These are phyloP conservation scores for Metschnikowia aberdeeniae DNA, from an alignment of 805 yeast species.

Conservation along the genomic window DNA sequence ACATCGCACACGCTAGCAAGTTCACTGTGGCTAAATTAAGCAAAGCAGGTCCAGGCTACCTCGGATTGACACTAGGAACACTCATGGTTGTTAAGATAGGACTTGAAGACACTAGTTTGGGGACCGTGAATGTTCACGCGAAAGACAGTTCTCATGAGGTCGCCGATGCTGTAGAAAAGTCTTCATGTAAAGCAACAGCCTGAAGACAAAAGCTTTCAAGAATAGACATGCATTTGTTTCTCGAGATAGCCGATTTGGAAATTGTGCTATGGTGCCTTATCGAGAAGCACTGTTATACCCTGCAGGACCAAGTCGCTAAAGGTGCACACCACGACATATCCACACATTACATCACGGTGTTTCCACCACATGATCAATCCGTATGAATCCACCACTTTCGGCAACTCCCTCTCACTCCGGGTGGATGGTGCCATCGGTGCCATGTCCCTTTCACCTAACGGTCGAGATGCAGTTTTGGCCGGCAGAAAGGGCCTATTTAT, in stretches of 20 bases:
- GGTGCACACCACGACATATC: background rate
- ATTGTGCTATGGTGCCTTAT: background rate
- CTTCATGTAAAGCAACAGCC: too few species aligned
- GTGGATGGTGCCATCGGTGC: conserved; percentile 93
- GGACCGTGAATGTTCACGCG: too few species aligned
- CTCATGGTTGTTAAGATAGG: too few species aligned
- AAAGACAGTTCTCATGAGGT: too few species aligned
- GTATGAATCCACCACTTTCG: conserved; percentile 58
- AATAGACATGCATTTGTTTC: too few species aligned
- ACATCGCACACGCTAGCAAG: background rate
- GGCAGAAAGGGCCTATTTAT: conserved; percentile 77
- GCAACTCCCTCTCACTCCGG: conserved; percentile 72
- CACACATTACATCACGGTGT: background rate
- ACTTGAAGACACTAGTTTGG: too few species aligned
- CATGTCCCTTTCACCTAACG: conserved; percentile 83
- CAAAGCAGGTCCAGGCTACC: background rate
- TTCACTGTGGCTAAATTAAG: background rate
- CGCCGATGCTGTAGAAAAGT: too few species aligned
- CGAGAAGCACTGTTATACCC: background rate
- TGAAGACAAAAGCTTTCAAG: too few species aligned
- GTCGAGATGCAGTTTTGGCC: conserved; percentile 91
- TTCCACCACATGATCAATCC: conserved; percentile 15
- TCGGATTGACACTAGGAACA: too few species aligned
- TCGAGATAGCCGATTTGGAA: too few species aligned
- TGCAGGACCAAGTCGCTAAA: conserved; percentile 1